Percentiles rank a stretch among this genome's conserved stretches.
Evolutionary conservation across 257 asterid species (phyloP).

Genomic region (Galeopsis tetrahit): DNA sequence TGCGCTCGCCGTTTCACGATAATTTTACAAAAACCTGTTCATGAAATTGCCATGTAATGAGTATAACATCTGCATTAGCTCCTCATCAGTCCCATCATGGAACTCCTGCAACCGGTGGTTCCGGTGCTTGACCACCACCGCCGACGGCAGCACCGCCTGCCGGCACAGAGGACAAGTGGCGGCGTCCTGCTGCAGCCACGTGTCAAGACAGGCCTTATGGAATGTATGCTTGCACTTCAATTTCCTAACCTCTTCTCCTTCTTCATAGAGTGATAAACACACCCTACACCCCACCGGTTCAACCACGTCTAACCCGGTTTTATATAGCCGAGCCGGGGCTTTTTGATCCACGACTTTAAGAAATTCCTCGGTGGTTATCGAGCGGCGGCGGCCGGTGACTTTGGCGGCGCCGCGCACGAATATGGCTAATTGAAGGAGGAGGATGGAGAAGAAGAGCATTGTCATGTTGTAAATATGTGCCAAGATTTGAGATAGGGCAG

Average conservation of each 20-base stretch:
- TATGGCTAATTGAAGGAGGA: constrained; percentile 52
- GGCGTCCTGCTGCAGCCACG: constrained; percentile 61
- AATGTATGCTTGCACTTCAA: constrained; percentile 65
- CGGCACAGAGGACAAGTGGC: constrained; percentile 81
- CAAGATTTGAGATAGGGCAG: constrained; percentile 47
- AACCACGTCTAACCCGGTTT: constrained; percentile 10
- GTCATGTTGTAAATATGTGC: constrained; percentile 46
- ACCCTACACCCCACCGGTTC: constrained; percentile 53
- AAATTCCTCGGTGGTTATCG: constrained; percentile 54
- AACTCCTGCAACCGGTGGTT: constrained; percentile 32
- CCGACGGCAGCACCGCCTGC: constrained; percentile 54
- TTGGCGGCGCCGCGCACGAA: constrained; percentile 43
- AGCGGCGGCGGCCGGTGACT: constrained; percentile 27
- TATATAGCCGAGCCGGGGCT: constrained; percentile 45
- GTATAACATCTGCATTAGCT: constrained; percentile 48
- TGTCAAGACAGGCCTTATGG: constrained; percentile 67
- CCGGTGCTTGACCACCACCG: constrained; percentile 49
- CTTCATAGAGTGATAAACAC: constrained; percentile 56
- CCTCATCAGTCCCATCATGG: constrained; percentile 53
- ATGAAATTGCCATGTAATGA: constrained; percentile 51
- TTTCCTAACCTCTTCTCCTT: constrained; percentile 61
- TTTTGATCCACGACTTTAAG: constrained; percentile 54
- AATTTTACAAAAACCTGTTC: constrained; percentile 45
- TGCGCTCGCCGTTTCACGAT: no score
- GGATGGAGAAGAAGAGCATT: constrained; percentile 47